A percentile compares a stretch with the other conserved stretches of the same genome.
Conservation (phyloP, 352 stramenopile species). For the Pythium scleroteichum region DNA sequence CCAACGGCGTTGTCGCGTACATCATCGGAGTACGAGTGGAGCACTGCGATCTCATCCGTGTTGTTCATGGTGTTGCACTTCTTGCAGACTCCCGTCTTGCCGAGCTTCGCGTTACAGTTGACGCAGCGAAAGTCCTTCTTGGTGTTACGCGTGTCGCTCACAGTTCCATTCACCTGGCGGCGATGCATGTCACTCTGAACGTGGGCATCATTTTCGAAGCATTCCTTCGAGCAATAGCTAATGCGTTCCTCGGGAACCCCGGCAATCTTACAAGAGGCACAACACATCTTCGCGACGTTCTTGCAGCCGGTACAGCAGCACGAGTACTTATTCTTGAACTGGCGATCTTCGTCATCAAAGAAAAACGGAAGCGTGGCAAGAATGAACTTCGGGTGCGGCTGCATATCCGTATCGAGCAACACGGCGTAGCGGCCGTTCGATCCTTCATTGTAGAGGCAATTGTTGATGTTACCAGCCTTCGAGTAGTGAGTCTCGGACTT, state of each 20-base stretch:
- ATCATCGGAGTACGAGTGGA: slow-evolving; percentile 83
- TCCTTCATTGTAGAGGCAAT: slow-evolving; percentile 87
- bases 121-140: slow-evolving; percentile 80
- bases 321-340: slow-evolving; percentile 77
- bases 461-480: slow-evolving; percentile 91
- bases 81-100: slow-evolving; percentile 71
- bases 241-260: slow-evolving; percentile 84
- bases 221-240: slow-evolving; percentile 87
- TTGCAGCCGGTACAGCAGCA: slow-evolving; percentile 76
- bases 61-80: slow-evolving; percentile 76
- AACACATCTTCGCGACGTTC: slow-evolving; percentile 85
- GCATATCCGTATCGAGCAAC: slow-evolving; percentile 85
- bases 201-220: slow-evolving; percentile 84
- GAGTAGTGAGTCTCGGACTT: slow-evolving; percentile 78
- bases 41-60: slow-evolving; percentile 51
- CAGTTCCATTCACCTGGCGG: slow-evolving; percentile 79
- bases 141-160: slow-evolving; percentile 66
- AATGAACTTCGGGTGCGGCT: slow-evolving; percentile 84
- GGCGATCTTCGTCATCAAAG: slow-evolving; percentile 82
- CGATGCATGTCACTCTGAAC: slow-evolving; percentile 76
- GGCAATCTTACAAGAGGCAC: slow-evolving; percentile 81
- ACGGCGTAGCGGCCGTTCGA: slow-evolving; percentile 77
- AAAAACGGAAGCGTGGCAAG: slow-evolving; percentile 83
- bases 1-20: slow-evolving; percentile 77
- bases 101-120: slow-evolving; percentile 71